These are phyloP conservation scores for Suhomyces prunicola DNA, from an alignment of 805 yeast species.

Conservation along the genomic window DNA sequence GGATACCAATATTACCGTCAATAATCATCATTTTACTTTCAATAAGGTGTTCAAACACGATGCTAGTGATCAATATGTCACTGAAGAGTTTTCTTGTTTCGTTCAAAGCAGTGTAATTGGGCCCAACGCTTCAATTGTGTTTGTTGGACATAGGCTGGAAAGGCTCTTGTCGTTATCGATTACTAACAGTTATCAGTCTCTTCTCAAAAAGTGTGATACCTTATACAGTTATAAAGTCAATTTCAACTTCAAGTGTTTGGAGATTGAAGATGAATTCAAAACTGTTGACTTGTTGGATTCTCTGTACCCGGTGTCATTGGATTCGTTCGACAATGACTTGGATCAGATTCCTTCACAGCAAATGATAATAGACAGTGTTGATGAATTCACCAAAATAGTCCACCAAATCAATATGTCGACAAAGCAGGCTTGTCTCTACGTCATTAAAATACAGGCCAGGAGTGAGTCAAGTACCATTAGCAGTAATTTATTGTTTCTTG, in stretches of 20 bases:
- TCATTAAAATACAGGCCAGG: conserved; percentile 9
- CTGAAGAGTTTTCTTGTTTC: conserved; percentile 21
- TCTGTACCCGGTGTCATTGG: background rate
- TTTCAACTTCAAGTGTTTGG: conserved; percentile 10
- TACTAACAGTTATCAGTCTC: conserved; percentile 6
- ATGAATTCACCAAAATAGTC: conserved; percentile 5
- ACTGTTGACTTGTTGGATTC: conserved; percentile 11
- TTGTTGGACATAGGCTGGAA: conserved; percentile 12
- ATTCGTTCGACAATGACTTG: background rate
- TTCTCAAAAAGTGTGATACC: conserved; percentile 4
- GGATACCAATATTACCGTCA: background rate
- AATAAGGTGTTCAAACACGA: conserved; percentile 15
- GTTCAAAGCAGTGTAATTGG: conserved; percentile 16
- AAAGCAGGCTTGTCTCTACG: conserved; percentile 4
- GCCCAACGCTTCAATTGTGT: conserved; percentile 16
- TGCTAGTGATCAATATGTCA: conserved; percentile 7
- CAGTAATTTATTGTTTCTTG: conserved; percentile 13
- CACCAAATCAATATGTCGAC: background rate
- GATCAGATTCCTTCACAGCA: conserved; percentile 12
- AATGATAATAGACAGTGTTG: conserved; percentile 13
- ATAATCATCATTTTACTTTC: conserved; percentile 5
- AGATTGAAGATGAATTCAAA: background rate
- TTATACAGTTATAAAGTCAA: conserved; percentile 5
- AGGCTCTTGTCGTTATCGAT: conserved; percentile 7
- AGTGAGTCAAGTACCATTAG: conserved; percentile 7